Base-by-base conservation (phyloP, 805 yeast genomes). In the Kuraishia capsulata region DNA sequence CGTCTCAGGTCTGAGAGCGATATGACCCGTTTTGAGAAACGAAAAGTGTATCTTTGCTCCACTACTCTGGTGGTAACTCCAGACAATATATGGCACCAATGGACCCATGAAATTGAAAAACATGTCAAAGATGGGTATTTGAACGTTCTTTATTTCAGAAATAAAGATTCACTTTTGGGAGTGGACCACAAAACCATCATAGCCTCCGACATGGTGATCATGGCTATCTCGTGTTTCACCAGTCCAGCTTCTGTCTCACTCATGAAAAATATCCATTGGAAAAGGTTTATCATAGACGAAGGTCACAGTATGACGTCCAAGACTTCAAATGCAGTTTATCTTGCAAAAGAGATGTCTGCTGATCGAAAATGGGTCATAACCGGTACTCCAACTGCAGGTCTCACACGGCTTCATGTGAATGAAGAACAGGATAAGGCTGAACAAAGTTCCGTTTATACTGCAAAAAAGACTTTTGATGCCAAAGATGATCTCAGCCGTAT, bases 321-420 rank as follows among this genome's bases (percentile, higher is more conserved):
- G 39, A 52, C 65, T 1, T 66, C 83, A 0, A 61, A 71, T 36
- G 65, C 73, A 0, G 78, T 73, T 5, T 49, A 55, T 6, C 50
- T 75, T 25, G 76, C 83, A 16, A 63, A 62, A 25, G 56, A 61
- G 18, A 49, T 81, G 34, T 53, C 57, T 35, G 71, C 73, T 6
- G 89, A 81, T 48, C 63, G 86, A 37, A 66, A 73, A 42, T 81
- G 89, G 89, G 77, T 79, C 0, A 84, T 81, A 1, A 76, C 83
- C 0, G 88, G 89, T 23, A 81, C 89, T 0, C 88, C 88, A 4
- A 80, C 87, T 0, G 69, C 82, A 0, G 89, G 89, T 0, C 57
- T 81, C 38, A 78, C 87, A 0, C 68, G 67, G 33, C 50, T 77
- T 5, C 72, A 75, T 44, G 69, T 78, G 43, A 61, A 57, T 39